Conservation (phyloP, 148 eudicot species). For the Nepenthes mirabilis region DNA sequence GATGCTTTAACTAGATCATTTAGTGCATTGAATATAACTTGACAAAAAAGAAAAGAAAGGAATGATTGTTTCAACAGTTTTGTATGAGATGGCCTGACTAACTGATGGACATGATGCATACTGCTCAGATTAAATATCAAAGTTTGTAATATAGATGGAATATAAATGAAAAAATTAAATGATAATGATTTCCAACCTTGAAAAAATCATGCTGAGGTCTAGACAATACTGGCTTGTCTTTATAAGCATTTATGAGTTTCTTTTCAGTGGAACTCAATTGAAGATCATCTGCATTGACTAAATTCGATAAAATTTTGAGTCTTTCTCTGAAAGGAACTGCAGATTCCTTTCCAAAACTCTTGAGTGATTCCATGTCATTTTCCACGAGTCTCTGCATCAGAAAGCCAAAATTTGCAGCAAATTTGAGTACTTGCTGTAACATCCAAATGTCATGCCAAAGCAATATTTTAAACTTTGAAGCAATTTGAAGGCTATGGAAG, state of each 20-base stretch:
- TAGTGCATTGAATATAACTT: background rate
- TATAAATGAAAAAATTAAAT: background rate
- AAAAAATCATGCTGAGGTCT: slow-evolving; percentile 89
- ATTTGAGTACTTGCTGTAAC: background rate
- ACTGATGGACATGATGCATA: no score
- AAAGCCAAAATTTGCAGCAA: slow-evolving; percentile 2
- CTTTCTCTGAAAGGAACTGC: slow-evolving; percentile 69
- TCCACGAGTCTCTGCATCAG: slow-evolving; percentile 43
- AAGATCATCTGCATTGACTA: slow-evolving; percentile 83
- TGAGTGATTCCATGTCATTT: slow-evolving; percentile 53
- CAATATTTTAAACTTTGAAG: no score
- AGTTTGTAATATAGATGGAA: background rate
- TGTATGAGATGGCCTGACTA: no score
- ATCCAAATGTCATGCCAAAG: background rate
- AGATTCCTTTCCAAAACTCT: slow-evolving; percentile 47
- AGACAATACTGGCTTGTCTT: slow-evolving; percentile 82
- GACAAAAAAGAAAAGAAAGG: background rate
- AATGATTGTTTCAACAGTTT: no score
- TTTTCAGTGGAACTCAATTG: slow-evolving; percentile 61
- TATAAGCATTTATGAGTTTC: slow-evolving; percentile 74
- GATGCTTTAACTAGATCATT: no score
- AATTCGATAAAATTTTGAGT: slow-evolving; percentile 63
- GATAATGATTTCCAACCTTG: slow-evolving; percentile 23
- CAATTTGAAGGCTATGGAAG: no score
- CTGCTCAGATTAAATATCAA: no score